A percentile compares a stretch with the other conserved stretches of the same genome.
These are phyloP conservation scores for Trypanosoma melophagium DNA, from an alignment of 208 protist genomes.

Conservation along the genomic window DNA sequence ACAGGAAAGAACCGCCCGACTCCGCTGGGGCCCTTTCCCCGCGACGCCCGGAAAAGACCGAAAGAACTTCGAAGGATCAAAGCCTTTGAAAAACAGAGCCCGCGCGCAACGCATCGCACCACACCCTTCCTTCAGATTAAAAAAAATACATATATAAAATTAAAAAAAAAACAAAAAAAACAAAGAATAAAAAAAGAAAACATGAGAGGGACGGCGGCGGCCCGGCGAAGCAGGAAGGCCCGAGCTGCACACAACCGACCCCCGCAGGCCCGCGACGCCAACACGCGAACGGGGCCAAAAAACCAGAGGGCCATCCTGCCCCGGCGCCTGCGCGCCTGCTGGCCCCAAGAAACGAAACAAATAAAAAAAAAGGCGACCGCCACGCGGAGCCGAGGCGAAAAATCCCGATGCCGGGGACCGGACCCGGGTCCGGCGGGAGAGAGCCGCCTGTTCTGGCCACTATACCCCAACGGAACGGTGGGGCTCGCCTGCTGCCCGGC, in stretches of 20 bases:
- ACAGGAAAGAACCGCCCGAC: not conserved
- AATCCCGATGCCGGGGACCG: no score
- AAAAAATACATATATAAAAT: conserved; percentile 27
- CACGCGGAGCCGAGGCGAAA: no score
- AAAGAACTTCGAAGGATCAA: conserved; percentile 10
- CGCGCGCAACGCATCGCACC: not conserved
- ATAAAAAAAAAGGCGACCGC: no score
- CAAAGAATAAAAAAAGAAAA: conserved; percentile 14
- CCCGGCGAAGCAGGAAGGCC: not conserved
- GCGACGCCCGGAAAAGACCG: not conserved
- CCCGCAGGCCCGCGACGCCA: no score
- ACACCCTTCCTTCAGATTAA: not conserved
- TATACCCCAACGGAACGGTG: no score
- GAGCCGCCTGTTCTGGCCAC: no score
- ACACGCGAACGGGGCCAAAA: no score
- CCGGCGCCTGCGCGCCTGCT: no score
- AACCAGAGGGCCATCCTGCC: no score
- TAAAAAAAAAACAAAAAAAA: conserved; percentile 2
- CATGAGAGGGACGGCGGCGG: conserved; percentile 4
- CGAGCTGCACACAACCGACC: not conserved
- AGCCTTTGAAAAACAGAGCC: not conserved
- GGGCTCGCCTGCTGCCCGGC: no score
- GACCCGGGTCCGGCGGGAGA: not conserved
- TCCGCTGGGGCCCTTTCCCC: not conserved
- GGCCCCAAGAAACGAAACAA: no score